Conservation (phyloP, 73 alveolate species). For the Stentor roeselii region DNA sequence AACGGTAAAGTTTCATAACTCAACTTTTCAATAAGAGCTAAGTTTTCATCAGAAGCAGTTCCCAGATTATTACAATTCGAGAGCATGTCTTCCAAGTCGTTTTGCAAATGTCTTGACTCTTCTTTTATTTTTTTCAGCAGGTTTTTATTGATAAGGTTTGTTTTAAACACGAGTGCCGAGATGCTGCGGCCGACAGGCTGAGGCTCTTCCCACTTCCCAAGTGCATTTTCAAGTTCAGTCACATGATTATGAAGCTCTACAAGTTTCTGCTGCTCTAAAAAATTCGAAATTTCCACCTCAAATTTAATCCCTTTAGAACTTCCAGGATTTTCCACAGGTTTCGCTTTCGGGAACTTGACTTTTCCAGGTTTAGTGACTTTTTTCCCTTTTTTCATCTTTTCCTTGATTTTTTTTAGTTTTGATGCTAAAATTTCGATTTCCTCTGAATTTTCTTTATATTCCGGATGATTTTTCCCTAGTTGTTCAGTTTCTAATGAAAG, state of each 20-base stretch:
- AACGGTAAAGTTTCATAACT: not conserved
- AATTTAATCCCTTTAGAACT: not conserved
- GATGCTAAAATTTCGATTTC: not conserved
- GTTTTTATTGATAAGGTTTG: not conserved
- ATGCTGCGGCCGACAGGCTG: not conserved
- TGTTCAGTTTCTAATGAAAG: not conserved
- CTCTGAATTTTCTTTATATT: not conserved
- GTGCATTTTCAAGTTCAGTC: not conserved
- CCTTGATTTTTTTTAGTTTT: not conserved
- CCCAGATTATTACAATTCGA: not conserved
- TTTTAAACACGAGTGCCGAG: not conserved
- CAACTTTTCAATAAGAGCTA: not conserved
- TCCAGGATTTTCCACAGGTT: not conserved
- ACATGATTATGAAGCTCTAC: not conserved
- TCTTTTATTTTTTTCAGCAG: not conserved
- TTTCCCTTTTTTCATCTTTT: not conserved
- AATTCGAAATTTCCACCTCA: not conserved
- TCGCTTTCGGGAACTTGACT: not conserved
- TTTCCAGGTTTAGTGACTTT: too few species aligned
- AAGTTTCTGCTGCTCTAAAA: not conserved
- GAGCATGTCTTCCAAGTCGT: not conserved
- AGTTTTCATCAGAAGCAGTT: not conserved
- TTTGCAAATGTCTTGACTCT: not conserved
- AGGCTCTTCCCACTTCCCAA: conserved; percentile 1
- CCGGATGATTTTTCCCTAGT: not conserved